Evolutionary conservation across 2,329 filamentous ascomycete genomes (phyloP), one percentile per base, ranked within the genome.

Genomic region (Pseudogymnoascus sp.): DNA sequence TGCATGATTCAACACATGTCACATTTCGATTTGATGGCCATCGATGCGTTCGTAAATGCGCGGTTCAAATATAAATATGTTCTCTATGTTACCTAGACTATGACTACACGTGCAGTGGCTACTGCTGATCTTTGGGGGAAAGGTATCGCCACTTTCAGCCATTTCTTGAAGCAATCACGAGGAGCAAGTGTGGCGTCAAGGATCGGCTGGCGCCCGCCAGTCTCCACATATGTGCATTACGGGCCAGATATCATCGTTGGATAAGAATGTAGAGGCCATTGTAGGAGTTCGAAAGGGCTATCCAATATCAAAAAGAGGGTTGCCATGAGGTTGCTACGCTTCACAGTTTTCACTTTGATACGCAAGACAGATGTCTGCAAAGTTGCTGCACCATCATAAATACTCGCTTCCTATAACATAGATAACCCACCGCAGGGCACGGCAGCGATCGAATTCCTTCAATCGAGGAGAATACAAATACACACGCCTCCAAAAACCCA

Each of bases 341-440:
- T 33, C 28, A 3, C 14, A 6, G 28, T 19, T 56, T 56, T 56
- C 50, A 33, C 50, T 56, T 56, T 19, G 10, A 8, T 33, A 33
- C 10, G 12, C 10, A 19, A 16, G 8, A n/a, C 16, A 56, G 10
- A 33, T 16, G 31, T 33, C n/a, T 33, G 28, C 26, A 22, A 22
- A 31, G 28, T 19, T 56, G 50, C 28, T 56, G 50, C 28, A 43
- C 38, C 59, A 61, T 26, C 16, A 31, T 43, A 43, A 43, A 61
- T n/a, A 43, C 59, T 8, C 22, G 38, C 59, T 31, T 26, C 26
- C 38, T 26, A 37, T 41, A 62, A 53, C 11, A 35, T 62, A 37
- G 22, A 65, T 19, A 60, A 59, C 14, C 70, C 26, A 3, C 46
- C 26, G 46, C 46, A 53, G 6, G 46, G n/a, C 26, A 19, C 7